Base-by-base conservation (phyloP, 768 basidiomycete genomes). In the Vishniacozyma victoriae region DNA sequence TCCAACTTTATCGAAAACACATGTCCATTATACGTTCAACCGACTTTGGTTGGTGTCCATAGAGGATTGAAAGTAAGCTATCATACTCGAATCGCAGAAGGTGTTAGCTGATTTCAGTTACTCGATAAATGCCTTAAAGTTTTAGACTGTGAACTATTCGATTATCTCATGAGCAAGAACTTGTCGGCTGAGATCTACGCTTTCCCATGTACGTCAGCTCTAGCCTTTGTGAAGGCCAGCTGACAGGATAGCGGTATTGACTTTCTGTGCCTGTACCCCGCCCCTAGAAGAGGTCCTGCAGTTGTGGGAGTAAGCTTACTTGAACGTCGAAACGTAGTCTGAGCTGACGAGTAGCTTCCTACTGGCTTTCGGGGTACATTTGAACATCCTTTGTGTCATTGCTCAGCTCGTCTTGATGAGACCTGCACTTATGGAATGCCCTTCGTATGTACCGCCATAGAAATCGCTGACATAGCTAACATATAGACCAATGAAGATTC, bases 11-110 rank as follows among this genome's bases (percentile, higher is more conserved):
- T 97, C 59, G 93, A 96, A 74, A 83, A 84, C 48, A 83, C 81
- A 7, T 96, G 92, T 73, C 95, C 95, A 7, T 74, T 90, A n/a
- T 99, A 97, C 67, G 92, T 97, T 6, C 87, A 92, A 59, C 92
- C 92, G 2, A 96, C 91, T 0, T 76, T 99, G 13, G 87, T 91
- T 68, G 95, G 95, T 6, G 95, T 97, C 0, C 95, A 99, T 68
- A 78, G 85, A 43, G 95, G 93, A 12, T 76, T 99, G 31, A 90
- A 88, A 78, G 93, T 92, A 62, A 52, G 76, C 67, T 12, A 15
- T 18, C 18, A 23, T 11, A n/a, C 26, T 29, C 16, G 6, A 4
- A 14, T 29, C 7, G 12, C 14, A 11, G 37, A 18, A 11, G 29
- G 43, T 44, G 26, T 16, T 44, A 27, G 43, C 2, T 14, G 3